Evolutionary conservation across 805 yeast species (phyloP).

Genomic region (Myxozyma neotropica): DNA sequence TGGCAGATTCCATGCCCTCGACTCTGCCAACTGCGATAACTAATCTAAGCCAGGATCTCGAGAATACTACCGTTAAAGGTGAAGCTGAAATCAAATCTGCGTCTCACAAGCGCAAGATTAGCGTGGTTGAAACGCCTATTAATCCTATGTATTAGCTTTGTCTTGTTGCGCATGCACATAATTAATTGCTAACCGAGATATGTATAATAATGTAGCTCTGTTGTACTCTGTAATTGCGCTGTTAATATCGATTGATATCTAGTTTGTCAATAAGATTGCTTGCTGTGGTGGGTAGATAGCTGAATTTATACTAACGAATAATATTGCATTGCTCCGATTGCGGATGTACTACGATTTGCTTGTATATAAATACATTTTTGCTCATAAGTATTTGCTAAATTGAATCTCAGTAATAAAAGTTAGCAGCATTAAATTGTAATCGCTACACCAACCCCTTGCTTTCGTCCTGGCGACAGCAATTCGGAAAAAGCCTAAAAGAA

Average conservation of each 20-base stretch:
- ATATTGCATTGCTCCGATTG: too few relatives aligned
- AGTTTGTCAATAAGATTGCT: too few relatives aligned
- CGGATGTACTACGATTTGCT: too few relatives aligned
- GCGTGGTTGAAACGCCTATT: conserved; percentile 21
- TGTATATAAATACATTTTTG: too few relatives aligned
- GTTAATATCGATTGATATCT: neutral
- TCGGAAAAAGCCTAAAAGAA: too few relatives aligned
- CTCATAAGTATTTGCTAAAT: too few relatives aligned
- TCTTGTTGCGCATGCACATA: neutral
- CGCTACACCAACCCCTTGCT: too few relatives aligned
- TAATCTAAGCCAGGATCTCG: neutral
- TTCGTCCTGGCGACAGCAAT: too few relatives aligned
- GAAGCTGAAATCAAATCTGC: neutral
- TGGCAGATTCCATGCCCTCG: neutral
- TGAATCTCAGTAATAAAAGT: too few relatives aligned
- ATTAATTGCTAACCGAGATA: neutral
- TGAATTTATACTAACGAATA: too few relatives aligned
- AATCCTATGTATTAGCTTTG: conserved; percentile 5
- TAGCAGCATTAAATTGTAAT: too few relatives aligned
- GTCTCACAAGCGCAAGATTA: conserved; percentile 26
- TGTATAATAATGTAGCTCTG: neutral
- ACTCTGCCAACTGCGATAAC: neutral
- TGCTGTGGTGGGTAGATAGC: too few relatives aligned
- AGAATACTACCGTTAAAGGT: neutral
- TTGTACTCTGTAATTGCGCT: neutral